Evolutionary conservation across 441 rosid genomes (phyloP).

Genomic region (Populus hybrid): DNA sequence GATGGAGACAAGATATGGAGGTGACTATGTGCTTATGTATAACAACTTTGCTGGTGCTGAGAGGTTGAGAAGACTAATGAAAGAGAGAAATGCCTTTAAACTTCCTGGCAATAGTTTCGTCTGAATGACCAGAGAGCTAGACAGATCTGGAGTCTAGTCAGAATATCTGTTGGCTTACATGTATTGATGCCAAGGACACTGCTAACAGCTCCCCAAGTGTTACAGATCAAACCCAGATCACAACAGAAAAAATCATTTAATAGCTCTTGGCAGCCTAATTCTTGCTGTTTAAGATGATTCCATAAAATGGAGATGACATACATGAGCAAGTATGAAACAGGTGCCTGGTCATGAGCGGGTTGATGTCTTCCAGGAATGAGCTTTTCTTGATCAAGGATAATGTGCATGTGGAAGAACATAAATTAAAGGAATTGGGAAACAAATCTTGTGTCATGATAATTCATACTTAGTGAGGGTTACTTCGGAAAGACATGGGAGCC

Average conservation of each 20-base stretch:
- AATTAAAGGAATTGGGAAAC: not conserved
- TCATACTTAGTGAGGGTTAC: not conserved
- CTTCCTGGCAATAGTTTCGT: slow-evolving; percentile 50
- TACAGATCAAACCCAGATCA: not conserved
- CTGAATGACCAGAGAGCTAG: slow-evolving; percentile 9
- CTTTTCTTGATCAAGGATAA: not conserved
- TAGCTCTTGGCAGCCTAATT: not conserved
- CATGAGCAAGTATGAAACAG: not conserved
- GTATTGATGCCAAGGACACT: not conserved
- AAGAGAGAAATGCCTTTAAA: slow-evolving; percentile 48
- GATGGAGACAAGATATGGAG: slow-evolving; percentile 68
- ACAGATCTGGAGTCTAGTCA: not conserved
- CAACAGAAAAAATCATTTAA: not conserved
- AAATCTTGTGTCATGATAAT: not conserved
- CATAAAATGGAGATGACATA: not conserved
- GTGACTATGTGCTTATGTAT: slow-evolving; percentile 75
- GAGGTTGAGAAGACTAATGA: slow-evolving; percentile 53
- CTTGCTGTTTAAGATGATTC: not conserved
- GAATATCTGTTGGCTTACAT: not conserved
- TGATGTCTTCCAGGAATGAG: not conserved
- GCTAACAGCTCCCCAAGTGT: not conserved
- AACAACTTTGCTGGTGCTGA: slow-evolving; percentile 62
- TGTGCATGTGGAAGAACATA: not conserved
- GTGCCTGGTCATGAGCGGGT: not conserved
- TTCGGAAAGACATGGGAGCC: not conserved